Percentiles rank a stretch among this genome's conserved stretches.
These are phyloP conservation scores for Cyberlindnera japonica DNA, from an alignment of 805 yeast genomes.

Conservation along the genomic window DNA sequence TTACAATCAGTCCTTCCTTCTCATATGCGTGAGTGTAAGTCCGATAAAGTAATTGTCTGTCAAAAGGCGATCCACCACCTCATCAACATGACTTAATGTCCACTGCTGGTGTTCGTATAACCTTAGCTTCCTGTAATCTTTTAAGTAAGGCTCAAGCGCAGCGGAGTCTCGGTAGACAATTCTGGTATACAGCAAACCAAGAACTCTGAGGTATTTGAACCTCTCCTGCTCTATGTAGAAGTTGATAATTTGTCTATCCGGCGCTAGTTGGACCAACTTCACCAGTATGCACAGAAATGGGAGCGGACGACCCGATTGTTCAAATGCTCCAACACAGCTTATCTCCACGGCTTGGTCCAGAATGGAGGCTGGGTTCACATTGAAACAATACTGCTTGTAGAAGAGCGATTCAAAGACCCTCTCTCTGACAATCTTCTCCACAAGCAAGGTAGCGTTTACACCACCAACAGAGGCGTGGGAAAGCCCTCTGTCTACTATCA, in stretches of 20 bases:
- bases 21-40: constrained; percentile 60
- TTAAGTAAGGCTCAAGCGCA: constrained; percentile 49
- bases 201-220: constrained; percentile 73
- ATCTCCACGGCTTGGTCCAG: constrained; percentile 46
- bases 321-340: constrained; percentile 55
- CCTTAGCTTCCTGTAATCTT: constrained; percentile 70
- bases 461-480: constrained; percentile 34
- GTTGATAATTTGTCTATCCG: constrained; percentile 51
- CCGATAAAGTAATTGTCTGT: constrained; percentile 62
- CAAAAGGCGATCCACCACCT: constrained; percentile 61
- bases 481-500: constrained; percentile 21
- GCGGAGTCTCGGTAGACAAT: constrained; percentile 26
- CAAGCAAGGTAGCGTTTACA: constrained; percentile 44
- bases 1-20: constrained; percentile 24
- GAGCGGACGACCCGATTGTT: constrained; percentile 54
- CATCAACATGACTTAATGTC: constrained; percentile 61
- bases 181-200: constrained; percentile 64
- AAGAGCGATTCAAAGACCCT: constrained; percentile 52
- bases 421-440: constrained; percentile 58
- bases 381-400: constrained; percentile 55
- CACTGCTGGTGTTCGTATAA: constrained; percentile 37
- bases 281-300: constrained; percentile 75
- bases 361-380: constrained; percentile 44
- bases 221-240: constrained; percentile 56
- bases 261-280: constrained; percentile 74